Evolutionary conservation across 345 rosid species (phyloP), one percentile per base, ranked within the genome.

Genomic region (Orychophragmus violaceus): DNA sequence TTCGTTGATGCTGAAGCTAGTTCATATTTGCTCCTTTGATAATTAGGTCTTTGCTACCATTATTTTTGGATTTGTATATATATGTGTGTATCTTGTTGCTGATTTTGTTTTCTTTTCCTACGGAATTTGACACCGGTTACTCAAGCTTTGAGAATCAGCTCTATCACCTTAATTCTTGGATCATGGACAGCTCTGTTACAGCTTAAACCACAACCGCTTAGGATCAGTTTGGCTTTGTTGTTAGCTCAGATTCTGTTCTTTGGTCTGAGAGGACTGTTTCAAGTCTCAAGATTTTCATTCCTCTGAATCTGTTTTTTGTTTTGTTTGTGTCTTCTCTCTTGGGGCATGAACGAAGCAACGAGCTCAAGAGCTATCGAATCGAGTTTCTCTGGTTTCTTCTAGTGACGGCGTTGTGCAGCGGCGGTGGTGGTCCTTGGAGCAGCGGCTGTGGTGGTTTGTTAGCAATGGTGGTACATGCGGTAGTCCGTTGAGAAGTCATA

Each of bases 321-420:
- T n/a, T n/a, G n/a, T n/a, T n/a, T n/a, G n/a, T n/a, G n/a, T n/a
- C n/a, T n/a, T n/a, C n/a, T n/a, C n/a, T n/a, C n/a, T n/a, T 54
- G 33, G 59, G 59, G 76, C 44, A 71, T 71, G 70, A 64, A 56
- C 64, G 64, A 41, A 71, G 19, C 65, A 13, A 23, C 18, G 13
- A 25, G 33, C 56, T 42, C 49, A 41, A 59, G 69, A 46, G 46
- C 69, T 22, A 22, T 3, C n/a, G 36, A 54, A 48, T 68, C 74
- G 3, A 55, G 70, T 46, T 68, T 55, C 68, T 55, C 55, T n/a
- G n/a, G n/a, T n/a, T n/a, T n/a, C n/a, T n/a, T n/a, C n/a, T n/a
- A n/a, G n/a, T n/a, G n/a, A n/a, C n/a, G n/a, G n/a, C n/a, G n/a
- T n/a, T n/a, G n/a, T n/a, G n/a, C n/a, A n/a, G n/a, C n/a, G n/a